These are phyloP conservation scores for Zymoseptoria passerinii DNA, from an alignment of 2,329 filamentous ascomycete genomes.

Conservation along the genomic window DNA sequence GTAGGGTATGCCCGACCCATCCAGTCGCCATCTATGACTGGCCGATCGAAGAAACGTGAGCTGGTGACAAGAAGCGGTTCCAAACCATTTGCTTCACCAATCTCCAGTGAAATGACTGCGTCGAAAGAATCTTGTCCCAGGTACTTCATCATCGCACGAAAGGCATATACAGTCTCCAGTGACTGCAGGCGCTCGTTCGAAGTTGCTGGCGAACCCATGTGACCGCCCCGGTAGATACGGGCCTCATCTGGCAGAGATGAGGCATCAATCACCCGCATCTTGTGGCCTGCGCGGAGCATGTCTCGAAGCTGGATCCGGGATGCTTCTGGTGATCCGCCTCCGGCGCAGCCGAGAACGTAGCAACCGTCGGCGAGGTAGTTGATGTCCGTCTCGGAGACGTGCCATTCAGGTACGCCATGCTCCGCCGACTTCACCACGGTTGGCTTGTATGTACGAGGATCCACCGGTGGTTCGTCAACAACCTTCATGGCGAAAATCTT, in stretches of 20 bases:
- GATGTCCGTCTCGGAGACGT: conserved; percentile 50
- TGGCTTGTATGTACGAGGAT: conserved; percentile 39
- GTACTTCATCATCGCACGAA: conserved; percentile 44
- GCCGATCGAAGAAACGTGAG: conserved; percentile 41
- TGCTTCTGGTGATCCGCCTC: conserved; percentile 49
- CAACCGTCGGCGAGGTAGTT: conserved; percentile 51
- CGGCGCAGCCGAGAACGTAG: conserved; percentile 54
- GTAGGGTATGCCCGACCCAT: conserved; percentile 43
- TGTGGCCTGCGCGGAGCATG: conserved; percentile 44
- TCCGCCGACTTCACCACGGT: conserved; percentile 31
- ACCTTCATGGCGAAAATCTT: conserved; percentile 31
- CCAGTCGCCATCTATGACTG: conserved; percentile 39
- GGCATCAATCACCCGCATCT: conserved; percentile 46
- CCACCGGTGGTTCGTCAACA: conserved; percentile 22
- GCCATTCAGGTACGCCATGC: conserved; percentile 45
- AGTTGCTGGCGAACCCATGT: conserved; percentile 53
- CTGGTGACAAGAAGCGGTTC: conserved; percentile 51
- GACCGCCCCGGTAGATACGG: conserved; percentile 48
- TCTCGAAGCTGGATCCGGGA: conserved; percentile 45
- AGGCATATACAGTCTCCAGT: conserved; percentile 42
- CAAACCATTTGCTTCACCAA: conserved; percentile 59
- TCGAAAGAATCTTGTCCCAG: conserved; percentile 40
- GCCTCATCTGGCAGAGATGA: conserved; percentile 44
- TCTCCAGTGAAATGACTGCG: conserved; percentile 55
- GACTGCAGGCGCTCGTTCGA: conserved; percentile 52